Conservation (phyloP, 331 rosid genomes). For the Malus hybrid region DNA sequence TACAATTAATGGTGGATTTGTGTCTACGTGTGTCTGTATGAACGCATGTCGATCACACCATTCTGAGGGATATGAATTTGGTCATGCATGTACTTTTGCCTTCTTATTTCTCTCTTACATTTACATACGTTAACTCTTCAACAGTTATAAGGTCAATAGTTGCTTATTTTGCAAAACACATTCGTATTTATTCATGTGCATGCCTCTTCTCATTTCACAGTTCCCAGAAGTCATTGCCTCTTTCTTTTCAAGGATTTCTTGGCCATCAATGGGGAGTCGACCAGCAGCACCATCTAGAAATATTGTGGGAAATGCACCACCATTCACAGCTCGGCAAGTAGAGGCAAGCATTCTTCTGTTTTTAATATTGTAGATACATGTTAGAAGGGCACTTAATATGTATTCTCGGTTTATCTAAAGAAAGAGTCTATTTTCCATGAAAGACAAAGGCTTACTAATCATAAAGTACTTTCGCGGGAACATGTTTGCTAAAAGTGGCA, state of each 20-base stretch:
- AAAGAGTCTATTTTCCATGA: neutral
- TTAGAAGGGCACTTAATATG: neutral
- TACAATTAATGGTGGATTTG: too few relatives aligned
- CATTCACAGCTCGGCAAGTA: conserved; percentile 53
- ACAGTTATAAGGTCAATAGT: neutral
- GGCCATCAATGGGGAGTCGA: conserved; percentile 64
- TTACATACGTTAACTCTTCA: neutral
- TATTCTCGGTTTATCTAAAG: too few relatives aligned
- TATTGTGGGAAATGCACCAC: conserved; percentile 43
- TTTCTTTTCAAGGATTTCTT: conserved; percentile 57
- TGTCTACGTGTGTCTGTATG: neutral
- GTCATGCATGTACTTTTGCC: neutral
- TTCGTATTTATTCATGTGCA: conserved; percentile 14
- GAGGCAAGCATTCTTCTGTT: conserved; percentile 52
- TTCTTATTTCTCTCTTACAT: neutral
- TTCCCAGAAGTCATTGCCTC: conserved; percentile 67
- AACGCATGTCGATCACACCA: neutral
- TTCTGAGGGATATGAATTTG: neutral
- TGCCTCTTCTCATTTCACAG: conserved; percentile 30
- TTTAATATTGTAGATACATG: neutral
- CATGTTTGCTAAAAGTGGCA: neutral
- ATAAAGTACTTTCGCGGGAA: neutral
- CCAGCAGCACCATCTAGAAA: conserved; percentile 53
- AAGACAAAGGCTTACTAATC: neutral
- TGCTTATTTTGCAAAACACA: neutral